A percentile compares a stretch with the other conserved stretches of the same genome.
phyloP scores from a whole-genome alignment of 2,329 filamentous ascomycete genomes.

The Aphanocladium album region DNA sequence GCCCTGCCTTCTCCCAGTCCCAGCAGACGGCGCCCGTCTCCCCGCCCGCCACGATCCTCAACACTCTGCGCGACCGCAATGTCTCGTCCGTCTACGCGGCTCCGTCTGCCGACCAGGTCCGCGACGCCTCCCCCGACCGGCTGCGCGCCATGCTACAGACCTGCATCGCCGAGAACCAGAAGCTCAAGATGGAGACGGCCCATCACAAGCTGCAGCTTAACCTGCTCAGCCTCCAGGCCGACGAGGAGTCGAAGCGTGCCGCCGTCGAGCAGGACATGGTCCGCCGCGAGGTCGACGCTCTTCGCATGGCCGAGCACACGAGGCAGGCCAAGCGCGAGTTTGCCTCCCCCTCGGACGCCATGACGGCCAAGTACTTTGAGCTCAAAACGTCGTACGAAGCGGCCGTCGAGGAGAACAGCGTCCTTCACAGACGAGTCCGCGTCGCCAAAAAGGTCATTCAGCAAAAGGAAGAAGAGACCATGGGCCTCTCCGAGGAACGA shows the following conservation, averaged over 20 bases:
- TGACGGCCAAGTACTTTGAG: slow-evolving; percentile 52
- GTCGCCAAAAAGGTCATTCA: slow-evolving; percentile 74
- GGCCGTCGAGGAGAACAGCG: slow-evolving; percentile 60
- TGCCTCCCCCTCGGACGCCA: slow-evolving; percentile 46
- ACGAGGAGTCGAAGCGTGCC: slow-evolving; percentile 79
- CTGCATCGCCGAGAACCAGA: slow-evolving; percentile 51
- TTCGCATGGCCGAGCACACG: slow-evolving; percentile 68
- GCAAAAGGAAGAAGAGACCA: slow-evolving; percentile 69
- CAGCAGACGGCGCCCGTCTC: slow-evolving; percentile 48
- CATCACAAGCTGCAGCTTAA: slow-evolving; percentile 90
- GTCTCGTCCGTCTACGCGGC: slow-evolving; percentile 32
- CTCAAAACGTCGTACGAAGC: slow-evolving; percentile 63
- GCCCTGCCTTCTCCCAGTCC: slow-evolving; percentile 30
- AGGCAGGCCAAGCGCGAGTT: slow-evolving; percentile 54
- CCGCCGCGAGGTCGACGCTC: slow-evolving; percentile 78
- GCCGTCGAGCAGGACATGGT: slow-evolving; percentile 89
- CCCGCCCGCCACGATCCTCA: slow-evolving; percentile 45
- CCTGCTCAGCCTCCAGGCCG: slow-evolving; percentile 75
- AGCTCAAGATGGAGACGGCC: slow-evolving; percentile 73
- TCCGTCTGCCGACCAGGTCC: slow-evolving; percentile 46
- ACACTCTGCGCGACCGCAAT: slow-evolving; percentile 28
- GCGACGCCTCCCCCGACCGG: slow-evolving; percentile 49
- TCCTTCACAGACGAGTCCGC: slow-evolving; percentile 59
- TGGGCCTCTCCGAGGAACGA: slow-evolving; percentile 68
- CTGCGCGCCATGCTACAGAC: slow-evolving; percentile 52